Base-by-base conservation (phyloP, 352 stramenopile genomes). In the Phytophthora boehmeriae region DNA sequence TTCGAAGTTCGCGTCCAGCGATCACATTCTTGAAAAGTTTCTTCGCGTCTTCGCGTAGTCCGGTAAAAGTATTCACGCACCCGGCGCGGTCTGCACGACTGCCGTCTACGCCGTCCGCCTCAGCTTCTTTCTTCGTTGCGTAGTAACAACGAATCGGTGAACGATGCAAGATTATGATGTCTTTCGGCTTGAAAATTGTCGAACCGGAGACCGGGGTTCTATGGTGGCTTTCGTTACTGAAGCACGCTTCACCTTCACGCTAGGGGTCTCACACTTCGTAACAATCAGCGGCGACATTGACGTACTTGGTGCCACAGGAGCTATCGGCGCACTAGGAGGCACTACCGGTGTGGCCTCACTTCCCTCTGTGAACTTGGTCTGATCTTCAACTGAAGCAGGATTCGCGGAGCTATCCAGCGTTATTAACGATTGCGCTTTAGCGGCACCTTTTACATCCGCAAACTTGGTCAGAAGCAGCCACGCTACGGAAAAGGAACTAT, bases 51-150 rank as follows among this genome's bases (percentile, higher is more conserved):
- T 92, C 87, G 2, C 88, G 78, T 8, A 97, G 55, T 0, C 89
- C 89, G 0, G 79, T 92, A 58, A 97, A 97, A 10, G 86, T 92
- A 61, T 96, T 92, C 30, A 96, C 69, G 19, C 86, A 90, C 0
- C 88, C 89, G 0, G 68, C 76, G 6, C 83, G 77, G 41, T 95
- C 82, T 0, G 74, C 61, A 34, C 74, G 76, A 54, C 71, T 88
- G 9, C 69, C 74, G 41, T 85, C 75, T 0, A 75, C 86, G 27
- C 76, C 73, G 17, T 96, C 87, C 1, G 69, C 71, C 49, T 96
- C 83, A 1, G 89, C 89, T 25, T 96, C 85, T 53, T 91, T 92
- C 45, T 80, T 78, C 1, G 82, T 86, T 2, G 52, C 65, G 56
- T 96, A 96, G 57, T 88, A 96, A 36, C 88, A 92, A 16, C 84